phyloP scores from a whole-genome alignment of 2,329 filamentous ascomycete genomes.

The Pseudogymnoascus sp. region DNA sequence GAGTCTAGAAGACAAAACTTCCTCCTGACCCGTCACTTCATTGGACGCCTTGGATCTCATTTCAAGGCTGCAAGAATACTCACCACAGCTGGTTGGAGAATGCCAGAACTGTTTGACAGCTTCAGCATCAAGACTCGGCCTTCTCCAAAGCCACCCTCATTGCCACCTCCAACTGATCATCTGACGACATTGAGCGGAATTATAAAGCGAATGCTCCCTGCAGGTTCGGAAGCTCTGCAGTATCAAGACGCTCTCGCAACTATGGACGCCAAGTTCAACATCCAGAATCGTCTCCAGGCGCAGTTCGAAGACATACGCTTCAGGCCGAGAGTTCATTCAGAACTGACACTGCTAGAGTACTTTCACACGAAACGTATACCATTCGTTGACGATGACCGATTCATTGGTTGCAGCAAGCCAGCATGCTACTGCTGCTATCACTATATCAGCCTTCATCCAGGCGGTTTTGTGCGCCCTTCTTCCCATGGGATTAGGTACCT shows the following conservation, averaged over 20 bases:
- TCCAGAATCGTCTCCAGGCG: slow-evolving; percentile 8
- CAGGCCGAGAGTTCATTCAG: slow-evolving; percentile 14
- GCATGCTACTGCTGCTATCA: slow-evolving; percentile 18
- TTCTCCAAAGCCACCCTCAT: slow-evolving; percentile 9
- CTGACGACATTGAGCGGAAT: slow-evolving; percentile 12
- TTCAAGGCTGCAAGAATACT: slow-evolving; percentile 9
- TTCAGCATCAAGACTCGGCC: slow-evolving; percentile 10
- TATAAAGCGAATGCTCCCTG: slow-evolving; percentile 13
- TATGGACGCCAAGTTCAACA: slow-evolving; percentile 14
- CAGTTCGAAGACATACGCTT: slow-evolving; percentile 11
- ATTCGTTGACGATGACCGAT: slow-evolving; percentile 12
- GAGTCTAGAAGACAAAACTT: slow-evolving; percentile 11
- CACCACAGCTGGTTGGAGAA: slow-evolving; percentile 1
- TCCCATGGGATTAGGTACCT: slow-evolving; percentile 26
- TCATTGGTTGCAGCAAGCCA: slow-evolving; percentile 15
- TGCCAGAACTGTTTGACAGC: slow-evolving; percentile 12
- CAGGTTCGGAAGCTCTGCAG: background rate
- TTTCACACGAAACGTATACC: slow-evolving; percentile 9
- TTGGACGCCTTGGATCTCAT: slow-evolving; percentile 12
- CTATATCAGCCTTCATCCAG: slow-evolving; percentile 26
- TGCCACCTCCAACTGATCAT: slow-evolving; percentile 11
- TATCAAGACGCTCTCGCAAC: slow-evolving; percentile 12
- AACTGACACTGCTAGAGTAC: slow-evolving; percentile 12
- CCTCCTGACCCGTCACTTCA: slow-evolving; percentile 9
- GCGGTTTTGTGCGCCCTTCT: slow-evolving; percentile 20